A percentile compares a stretch with the other conserved stretches of the same genome.
These are phyloP conservation scores for Zygoascus flipseniorum DNA, from an alignment of 805 yeast genomes.

Conservation along the genomic window DNA sequence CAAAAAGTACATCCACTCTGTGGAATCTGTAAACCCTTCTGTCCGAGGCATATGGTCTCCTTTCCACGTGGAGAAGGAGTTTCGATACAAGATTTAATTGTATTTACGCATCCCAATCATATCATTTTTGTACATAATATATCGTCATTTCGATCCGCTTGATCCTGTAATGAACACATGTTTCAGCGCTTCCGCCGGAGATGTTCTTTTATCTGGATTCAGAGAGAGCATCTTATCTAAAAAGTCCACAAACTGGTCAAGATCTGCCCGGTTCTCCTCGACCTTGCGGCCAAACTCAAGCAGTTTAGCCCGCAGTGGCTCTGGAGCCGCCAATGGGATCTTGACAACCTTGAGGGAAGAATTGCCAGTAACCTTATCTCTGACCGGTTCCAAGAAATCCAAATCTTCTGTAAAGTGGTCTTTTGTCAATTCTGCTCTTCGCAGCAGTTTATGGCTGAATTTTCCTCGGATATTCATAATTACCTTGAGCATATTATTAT, in stretches of 20 bases:
- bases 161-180: slow-evolving; percentile 42
- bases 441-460: slow-evolving; percentile 23
- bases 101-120: not conserved
- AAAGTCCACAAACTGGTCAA: slow-evolving; percentile 21
- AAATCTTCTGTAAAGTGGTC: slow-evolving; percentile 24
- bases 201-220: slow-evolving; percentile 61
- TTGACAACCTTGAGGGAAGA: slow-evolving; percentile 3
- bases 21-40: slow-evolving; percentile 67
- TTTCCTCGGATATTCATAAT: slow-evolving; percentile 28
- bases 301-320: slow-evolving; percentile 8
- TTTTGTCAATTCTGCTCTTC: slow-evolving; percentile 19
- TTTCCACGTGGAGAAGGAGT: slow-evolving; percentile 56
- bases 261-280: slow-evolving; percentile 5
- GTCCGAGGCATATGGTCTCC: slow-evolving; percentile 99
- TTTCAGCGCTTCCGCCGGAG: slow-evolving; percentile 53
- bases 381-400: slow-evolving; percentile 22
- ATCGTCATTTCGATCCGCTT: not conserved
- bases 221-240: slow-evolving; percentile 24
- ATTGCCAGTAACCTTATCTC: slow-evolving; percentile 16
- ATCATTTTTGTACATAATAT: slow-evolving; percentile 4
- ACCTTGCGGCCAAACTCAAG: slow-evolving; percentile 8
- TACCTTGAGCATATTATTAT: slow-evolving; percentile 49
- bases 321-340: slow-evolving; percentile 8
- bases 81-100: slow-evolving; percentile 38
- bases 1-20: slow-evolving; percentile 63